These are phyloP conservation scores for Penicillium sp. DNA, from an alignment of 2,329 filamentous ascomycete genomes.

Conservation along the genomic window DNA sequence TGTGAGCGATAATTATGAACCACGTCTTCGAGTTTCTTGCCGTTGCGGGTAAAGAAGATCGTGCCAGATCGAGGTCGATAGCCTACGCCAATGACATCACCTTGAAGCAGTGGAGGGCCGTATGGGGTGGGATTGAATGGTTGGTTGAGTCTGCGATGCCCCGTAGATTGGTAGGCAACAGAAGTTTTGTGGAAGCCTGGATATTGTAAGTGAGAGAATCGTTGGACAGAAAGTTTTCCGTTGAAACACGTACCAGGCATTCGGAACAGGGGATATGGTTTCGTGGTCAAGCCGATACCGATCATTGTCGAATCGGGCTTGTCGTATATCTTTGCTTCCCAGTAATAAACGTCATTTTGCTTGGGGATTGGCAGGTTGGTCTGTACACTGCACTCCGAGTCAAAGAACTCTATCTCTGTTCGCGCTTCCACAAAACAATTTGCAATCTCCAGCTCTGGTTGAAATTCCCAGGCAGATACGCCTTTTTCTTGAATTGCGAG, in stretches of 20 bases:
- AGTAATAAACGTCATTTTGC: constrained; percentile 99
- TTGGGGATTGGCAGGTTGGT: constrained; percentile 96
- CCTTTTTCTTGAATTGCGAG: constrained; percentile 98
- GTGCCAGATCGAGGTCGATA: constrained; percentile 93
- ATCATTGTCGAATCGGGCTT: constrained; percentile 86
- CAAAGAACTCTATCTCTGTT: constrained; percentile 98
- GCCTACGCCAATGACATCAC: constrained; percentile 92
- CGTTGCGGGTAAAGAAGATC: constrained; percentile 97
- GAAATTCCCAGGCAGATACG: constrained; percentile 99
- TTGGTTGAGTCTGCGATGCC: constrained; percentile 86
- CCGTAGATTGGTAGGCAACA: constrained; percentile 84
- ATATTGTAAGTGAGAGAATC: constrained; percentile 11
- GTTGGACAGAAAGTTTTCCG: neutral
- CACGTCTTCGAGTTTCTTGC: constrained; percentile 94
- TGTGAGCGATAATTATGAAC: constrained; percentile 88
- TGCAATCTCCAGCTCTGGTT: constrained; percentile 96
- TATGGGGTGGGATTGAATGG: constrained; percentile 80
- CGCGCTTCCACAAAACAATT: constrained; percentile 97
- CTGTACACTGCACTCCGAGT: constrained; percentile 95
- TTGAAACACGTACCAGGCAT: constrained; percentile 72
- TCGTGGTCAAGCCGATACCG: constrained; percentile 91
- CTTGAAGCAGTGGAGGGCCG: constrained; percentile 81
- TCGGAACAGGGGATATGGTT: constrained; percentile 92
- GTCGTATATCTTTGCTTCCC: constrained; percentile 98
- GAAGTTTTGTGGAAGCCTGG: constrained; percentile 89